A percentile compares a stretch with the other conserved stretches of the same genome.
Conservation (phyloP, 1,284 basidiomycete genomes). For the Coniferiporia sulphurascens region DNA sequence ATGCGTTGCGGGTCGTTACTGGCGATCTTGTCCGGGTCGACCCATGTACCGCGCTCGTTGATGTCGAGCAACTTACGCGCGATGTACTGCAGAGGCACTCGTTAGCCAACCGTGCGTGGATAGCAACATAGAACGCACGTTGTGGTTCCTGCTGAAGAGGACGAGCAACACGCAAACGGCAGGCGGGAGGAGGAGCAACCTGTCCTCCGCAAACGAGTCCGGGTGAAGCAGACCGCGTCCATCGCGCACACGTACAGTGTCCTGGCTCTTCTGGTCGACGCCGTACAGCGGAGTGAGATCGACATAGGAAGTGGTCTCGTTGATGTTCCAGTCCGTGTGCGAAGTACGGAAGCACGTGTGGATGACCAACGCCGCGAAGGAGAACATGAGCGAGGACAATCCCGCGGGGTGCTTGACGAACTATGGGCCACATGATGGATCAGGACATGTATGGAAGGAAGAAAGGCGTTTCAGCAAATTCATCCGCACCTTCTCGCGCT, state of each 20-base stretch:
- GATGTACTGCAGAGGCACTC: slow-evolving; percentile 36
- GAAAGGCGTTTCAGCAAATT: slow-evolving; percentile 19
- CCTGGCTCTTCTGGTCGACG: slow-evolving; percentile 31
- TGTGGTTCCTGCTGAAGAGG: slow-evolving; percentile 47
- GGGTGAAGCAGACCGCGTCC: slow-evolving; percentile 64
- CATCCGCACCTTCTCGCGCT: slow-evolving; percentile 32
- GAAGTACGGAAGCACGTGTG: slow-evolving; percentile 77
- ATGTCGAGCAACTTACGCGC: slow-evolving; percentile 47
- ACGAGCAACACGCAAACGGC: slow-evolving; percentile 44
- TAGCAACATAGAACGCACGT: slow-evolving; percentile 29
- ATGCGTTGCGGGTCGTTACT: slow-evolving; percentile 19
- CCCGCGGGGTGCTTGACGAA: slow-evolving; percentile 76
- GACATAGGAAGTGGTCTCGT: slow-evolving; percentile 84
- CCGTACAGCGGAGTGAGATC: slow-evolving; percentile 55
- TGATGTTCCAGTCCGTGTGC: slow-evolving; percentile 61
- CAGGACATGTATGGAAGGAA: background rate
- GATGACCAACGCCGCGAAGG: slow-evolving; percentile 78
- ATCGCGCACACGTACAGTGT: slow-evolving; percentile 38
- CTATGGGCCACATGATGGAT: slow-evolving; percentile 30
- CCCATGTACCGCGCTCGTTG: slow-evolving; percentile 42
- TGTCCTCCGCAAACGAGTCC: slow-evolving; percentile 73
- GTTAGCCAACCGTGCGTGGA: background rate
- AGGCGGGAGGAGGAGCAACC: slow-evolving; percentile 60
- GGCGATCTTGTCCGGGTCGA: slow-evolving; percentile 23
- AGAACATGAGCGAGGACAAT: slow-evolving; percentile 73